A percentile compares a stretch with the other conserved stretches of the same genome.
phyloP scores from a whole-genome alignment of 306 rosid genomes.

The Vicia faba region DNA sequence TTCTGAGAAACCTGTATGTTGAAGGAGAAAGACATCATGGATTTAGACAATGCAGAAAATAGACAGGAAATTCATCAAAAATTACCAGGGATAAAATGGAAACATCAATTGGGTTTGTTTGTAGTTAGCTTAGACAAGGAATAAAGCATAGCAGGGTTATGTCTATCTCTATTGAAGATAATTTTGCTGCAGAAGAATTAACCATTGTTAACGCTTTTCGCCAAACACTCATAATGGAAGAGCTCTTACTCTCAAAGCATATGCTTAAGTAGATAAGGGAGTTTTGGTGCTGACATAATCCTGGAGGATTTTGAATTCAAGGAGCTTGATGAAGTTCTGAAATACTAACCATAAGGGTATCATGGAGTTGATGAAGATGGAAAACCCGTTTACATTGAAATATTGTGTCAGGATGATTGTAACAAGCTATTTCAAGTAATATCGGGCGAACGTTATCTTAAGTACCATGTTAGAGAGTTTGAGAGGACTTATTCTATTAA shows the following conservation, averaged over 20 bases:
- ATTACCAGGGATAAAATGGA: too few relatives aligned
- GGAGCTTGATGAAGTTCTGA: slow-evolving; percentile 73
- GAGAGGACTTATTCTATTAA: slow-evolving; percentile 83
- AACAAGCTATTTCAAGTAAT: slow-evolving; percentile 82
- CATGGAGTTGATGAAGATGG: slow-evolving; percentile 96
- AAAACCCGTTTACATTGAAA: slow-evolving; percentile 84
- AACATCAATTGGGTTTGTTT: too few relatives aligned
- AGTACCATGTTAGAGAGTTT: slow-evolving; percentile 83
- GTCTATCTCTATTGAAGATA: slow-evolving; percentile 67
- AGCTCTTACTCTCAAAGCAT: slow-evolving; percentile 76
- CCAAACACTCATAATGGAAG: slow-evolving; percentile 86
- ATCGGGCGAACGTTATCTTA: slow-evolving; percentile 85
- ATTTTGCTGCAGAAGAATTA: slow-evolving; percentile 70
- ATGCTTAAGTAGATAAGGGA: slow-evolving; percentile 94
- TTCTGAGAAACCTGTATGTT: too few relatives aligned
- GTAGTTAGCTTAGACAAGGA: too few relatives aligned
- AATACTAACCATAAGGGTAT: slow-evolving; percentile 94
- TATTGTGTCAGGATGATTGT: slow-evolving; percentile 78
- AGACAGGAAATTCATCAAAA: too few relatives aligned
- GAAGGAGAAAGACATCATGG: too few relatives aligned
- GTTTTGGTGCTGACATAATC: slow-evolving; percentile 86
- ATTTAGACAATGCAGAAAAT: too few relatives aligned
- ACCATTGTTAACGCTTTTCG: slow-evolving; percentile 80
- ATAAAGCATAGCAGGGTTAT: slow-evolving; percentile 74
- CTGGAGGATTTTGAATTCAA: slow-evolving; percentile 87